A percentile compares a stretch with the other conserved stretches of the same genome.
These are phyloP conservation scores for Lepraria neglecta DNA, from an alignment of 495 filamentous ascomycete genomes.

Conservation along the genomic window DNA sequence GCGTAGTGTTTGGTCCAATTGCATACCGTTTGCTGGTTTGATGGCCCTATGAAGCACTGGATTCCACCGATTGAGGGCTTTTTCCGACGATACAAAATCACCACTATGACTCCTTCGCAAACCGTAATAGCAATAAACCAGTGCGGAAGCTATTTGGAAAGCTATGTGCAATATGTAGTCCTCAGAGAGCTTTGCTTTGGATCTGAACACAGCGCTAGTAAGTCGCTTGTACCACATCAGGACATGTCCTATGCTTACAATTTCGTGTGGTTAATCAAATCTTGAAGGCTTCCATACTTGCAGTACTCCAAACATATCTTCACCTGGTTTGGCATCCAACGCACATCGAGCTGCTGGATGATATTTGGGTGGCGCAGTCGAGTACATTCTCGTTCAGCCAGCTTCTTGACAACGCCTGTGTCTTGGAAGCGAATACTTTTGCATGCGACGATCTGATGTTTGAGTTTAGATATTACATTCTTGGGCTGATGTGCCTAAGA, in stretches of 20 bases:
- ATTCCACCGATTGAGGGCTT: no score
- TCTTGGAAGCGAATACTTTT: not conserved
- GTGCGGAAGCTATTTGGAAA: not conserved
- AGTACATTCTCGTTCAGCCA: not conserved
- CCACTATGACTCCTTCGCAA: no score
- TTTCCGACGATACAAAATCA: no score
- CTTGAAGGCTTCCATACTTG: slow-evolving; percentile 5
- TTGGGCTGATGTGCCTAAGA: no score
- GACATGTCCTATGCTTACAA: not conserved
- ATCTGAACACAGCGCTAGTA: no score
- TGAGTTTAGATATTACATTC: no score
- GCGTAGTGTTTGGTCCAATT: no score
- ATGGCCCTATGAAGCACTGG: no score
- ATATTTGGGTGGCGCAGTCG: slow-evolving; percentile 7
- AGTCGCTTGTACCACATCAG: no score
- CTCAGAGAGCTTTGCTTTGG: not conserved
- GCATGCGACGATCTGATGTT: not conserved
- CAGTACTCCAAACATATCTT: slow-evolving; percentile 12
- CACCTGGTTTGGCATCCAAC: not conserved
- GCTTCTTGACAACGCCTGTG: not conserved
- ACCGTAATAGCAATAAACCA: slow-evolving; percentile 1
- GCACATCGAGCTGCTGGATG: not conserved
- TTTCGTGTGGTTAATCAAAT: slow-evolving; percentile 3
- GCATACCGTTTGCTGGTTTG: no score
- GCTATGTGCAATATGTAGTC: not conserved